phyloP scores from a whole-genome alignment of 2,329 filamentous ascomycete genomes.

The Nigrospora oryzae region DNA sequence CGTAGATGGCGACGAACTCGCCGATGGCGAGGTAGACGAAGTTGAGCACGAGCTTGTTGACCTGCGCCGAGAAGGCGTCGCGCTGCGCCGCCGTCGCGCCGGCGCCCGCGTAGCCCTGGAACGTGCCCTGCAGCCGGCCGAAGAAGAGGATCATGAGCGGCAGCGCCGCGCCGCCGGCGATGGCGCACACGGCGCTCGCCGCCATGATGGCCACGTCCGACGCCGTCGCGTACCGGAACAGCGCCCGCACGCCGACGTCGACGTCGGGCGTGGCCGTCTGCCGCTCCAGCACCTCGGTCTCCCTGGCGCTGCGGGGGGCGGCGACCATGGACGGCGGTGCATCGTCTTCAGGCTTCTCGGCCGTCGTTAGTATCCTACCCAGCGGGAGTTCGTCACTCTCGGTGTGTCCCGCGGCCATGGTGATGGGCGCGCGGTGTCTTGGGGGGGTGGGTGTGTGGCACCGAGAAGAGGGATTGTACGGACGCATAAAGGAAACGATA shows the following conservation, averaged over 20 bases:
- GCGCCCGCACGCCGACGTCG: background rate
- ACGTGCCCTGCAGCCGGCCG: background rate
- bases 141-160: background rate
- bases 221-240: background rate
- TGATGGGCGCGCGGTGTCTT: too few relatives aligned
- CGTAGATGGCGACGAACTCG: constrained; percentile 9
- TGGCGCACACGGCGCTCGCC: background rate
- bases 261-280: too few relatives aligned
- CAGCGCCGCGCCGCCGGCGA: background rate
- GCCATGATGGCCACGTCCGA: background rate
- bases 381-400: too few relatives aligned
- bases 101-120: background rate
- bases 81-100: background rate
- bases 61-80: background rate
- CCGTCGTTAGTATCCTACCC: too few relatives aligned
- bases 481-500: too few relatives aligned
- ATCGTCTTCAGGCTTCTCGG: too few relatives aligned
- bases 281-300: too few relatives aligned
- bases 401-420: too few relatives aligned
- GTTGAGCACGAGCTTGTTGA: constrained; percentile 5
- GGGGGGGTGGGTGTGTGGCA: too few relatives aligned
- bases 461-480: too few relatives aligned
- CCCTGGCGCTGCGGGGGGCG: too few relatives aligned
- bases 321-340: too few relatives aligned
- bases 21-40: constrained; percentile 11